Evolutionary conservation across 345 rosid genomes (phyloP).

Genomic region (Nasturtium officinale): DNA sequence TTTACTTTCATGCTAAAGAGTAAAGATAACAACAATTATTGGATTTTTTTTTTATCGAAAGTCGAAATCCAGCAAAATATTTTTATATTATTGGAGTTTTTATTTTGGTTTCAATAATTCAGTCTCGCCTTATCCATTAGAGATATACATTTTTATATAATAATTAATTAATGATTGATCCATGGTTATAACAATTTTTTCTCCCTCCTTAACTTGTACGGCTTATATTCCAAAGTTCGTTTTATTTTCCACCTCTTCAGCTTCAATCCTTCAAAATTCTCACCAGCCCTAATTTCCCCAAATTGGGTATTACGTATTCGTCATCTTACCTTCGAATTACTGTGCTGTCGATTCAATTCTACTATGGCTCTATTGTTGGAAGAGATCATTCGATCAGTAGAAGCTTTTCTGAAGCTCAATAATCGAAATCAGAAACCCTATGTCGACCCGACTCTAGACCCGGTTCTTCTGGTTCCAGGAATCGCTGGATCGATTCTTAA

Average conservation of each 20-base stretch:
- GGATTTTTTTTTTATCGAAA: too few species aligned
- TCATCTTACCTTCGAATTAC: conserved; percentile 11
- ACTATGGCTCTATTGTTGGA: conserved; percentile 66
- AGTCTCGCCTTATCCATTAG: conserved; percentile 23
- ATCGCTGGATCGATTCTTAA: conserved; percentile 83
- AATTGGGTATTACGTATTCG: conserved; percentile 14
- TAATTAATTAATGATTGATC: background rate
- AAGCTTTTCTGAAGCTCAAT: conserved; percentile 62
- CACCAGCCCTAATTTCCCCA: conserved; percentile 32
- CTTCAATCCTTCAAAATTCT: conserved; percentile 19
- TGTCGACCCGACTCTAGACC: conserved; percentile 83
- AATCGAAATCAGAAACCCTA: conserved; percentile 58
- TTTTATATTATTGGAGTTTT: too few species aligned
- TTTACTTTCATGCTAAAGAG: too few species aligned
- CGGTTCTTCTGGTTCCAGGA: conserved; percentile 87
- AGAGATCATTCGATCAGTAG: conserved; percentile 74
- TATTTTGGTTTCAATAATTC: conserved; percentile 9
- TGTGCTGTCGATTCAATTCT: background rate
- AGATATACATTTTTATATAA: background rate
- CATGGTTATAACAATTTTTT: background rate
- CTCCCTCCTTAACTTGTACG: conserved; percentile 42
- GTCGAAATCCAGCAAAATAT: too few species aligned
- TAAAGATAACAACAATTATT: too few species aligned
- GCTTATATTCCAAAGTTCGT: conserved; percentile 24
- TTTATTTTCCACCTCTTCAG: background rate